Evolutionary conservation across 2,329 filamentous ascomycete genomes (phyloP).

Genomic region (Blastomyces gilchristii): DNA sequence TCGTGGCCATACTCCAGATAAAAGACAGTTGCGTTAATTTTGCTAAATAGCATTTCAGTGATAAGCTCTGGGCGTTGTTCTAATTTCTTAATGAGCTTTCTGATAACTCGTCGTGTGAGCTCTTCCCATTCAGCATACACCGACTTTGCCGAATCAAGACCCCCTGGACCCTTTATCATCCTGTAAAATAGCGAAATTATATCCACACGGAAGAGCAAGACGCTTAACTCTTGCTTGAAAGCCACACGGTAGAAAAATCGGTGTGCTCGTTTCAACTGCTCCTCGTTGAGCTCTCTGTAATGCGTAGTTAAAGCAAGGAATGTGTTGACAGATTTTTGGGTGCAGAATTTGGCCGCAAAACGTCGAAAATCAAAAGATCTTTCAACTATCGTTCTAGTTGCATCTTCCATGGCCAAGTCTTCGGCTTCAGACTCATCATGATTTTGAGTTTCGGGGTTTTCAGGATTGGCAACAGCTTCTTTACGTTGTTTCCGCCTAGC

Average conservation of each 20-base stretch:
- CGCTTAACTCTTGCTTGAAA: slow-evolving; percentile 86
- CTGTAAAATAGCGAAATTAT: slow-evolving; percentile 79
- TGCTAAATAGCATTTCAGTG: slow-evolving; percentile 90
- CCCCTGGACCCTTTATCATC: slow-evolving; percentile 81
- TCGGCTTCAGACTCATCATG: slow-evolving; percentile 57
- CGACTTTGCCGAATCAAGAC: slow-evolving; percentile 55
- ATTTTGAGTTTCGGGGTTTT: slow-evolving; percentile 46
- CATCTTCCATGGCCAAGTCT: slow-evolving; percentile 53
- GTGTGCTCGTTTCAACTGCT: slow-evolving; percentile 83
- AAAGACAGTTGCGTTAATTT: slow-evolving; percentile 69
- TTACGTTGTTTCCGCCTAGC: slow-evolving; percentile 64
- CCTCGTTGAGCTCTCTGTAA: slow-evolving; percentile 66
- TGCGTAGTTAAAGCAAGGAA: slow-evolving; percentile 71
- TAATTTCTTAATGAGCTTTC: slow-evolving; percentile 71
- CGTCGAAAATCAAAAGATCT: slow-evolving; percentile 88
- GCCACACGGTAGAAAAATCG: slow-evolving; percentile 88
- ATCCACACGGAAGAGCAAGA: slow-evolving; percentile 82
- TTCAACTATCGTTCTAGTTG: slow-evolving; percentile 63
- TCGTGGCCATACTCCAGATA: slow-evolving; percentile 89
- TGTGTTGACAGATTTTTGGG: slow-evolving; percentile 77
- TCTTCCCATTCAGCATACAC: slow-evolving; percentile 86
- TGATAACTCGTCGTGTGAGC: slow-evolving; percentile 71
- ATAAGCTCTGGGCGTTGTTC: slow-evolving; percentile 75
- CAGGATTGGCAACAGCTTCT: slow-evolving; percentile 30
- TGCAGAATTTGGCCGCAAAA: slow-evolving; percentile 70